Evolutionary conservation across 2,329 filamentous ascomycete genomes (phyloP).

Genomic region (Xylaria sp.): DNA sequence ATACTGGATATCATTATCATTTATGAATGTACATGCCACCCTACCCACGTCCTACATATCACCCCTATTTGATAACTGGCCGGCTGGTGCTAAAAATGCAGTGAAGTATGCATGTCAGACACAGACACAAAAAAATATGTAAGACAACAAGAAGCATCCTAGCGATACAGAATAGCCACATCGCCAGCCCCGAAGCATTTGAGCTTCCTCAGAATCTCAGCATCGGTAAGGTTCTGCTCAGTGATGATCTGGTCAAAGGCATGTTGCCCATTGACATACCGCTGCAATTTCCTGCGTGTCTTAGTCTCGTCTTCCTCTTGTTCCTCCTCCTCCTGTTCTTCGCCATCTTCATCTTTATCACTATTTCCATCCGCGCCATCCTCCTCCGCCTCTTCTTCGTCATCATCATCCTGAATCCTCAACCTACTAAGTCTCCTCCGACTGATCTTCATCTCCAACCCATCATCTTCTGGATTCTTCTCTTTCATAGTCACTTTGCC

Average conservation of each 20-base stretch:
- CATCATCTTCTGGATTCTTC: slow-evolving; percentile 26
- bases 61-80: too few relatives aligned
- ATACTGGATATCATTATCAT: too few relatives aligned
- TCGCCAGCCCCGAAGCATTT: slow-evolving; percentile 66
- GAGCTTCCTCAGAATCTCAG: slow-evolving; percentile 75
- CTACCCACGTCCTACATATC: too few relatives aligned
- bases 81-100: too few relatives aligned
- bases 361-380: slow-evolving; percentile 13
- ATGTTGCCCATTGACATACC: slow-evolving; percentile 78
- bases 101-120: too few relatives aligned
- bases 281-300: slow-evolving; percentile 59
- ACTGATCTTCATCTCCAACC: slow-evolving; percentile 34
- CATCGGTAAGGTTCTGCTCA: slow-evolving; percentile 75
- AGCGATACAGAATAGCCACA: slow-evolving; percentile 65
- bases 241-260: slow-evolving; percentile 86
- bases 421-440: not conserved
- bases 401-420: slow-evolving; percentile 6
- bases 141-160: slow-evolving; percentile 26
- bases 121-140: too few relatives aligned
- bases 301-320: slow-evolving; percentile 43
- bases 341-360: slow-evolving; percentile 34
- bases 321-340: slow-evolving; percentile 34
- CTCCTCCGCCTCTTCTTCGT: not conserved
- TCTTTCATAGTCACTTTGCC: slow-evolving; percentile 40
- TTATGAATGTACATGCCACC: too few relatives aligned